Percentiles rank a stretch among this genome's conserved stretches.
These are phyloP conservation scores for Euphorbia tirucalli DNA, from an alignment of 345 rosid genomes.

Conservation along the genomic window DNA sequence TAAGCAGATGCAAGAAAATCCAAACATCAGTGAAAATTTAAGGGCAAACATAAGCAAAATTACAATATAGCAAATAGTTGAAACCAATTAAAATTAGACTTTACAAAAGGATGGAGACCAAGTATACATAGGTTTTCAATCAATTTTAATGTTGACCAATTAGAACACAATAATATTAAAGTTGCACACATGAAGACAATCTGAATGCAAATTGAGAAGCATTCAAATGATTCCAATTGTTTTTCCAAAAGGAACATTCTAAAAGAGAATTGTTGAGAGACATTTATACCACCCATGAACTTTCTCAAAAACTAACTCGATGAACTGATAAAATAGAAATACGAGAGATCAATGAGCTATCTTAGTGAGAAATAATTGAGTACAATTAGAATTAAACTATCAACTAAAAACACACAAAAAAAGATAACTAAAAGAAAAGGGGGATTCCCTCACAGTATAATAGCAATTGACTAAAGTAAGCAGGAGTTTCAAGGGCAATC, in stretches of 20 bases:
- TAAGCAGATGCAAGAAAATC: not conserved
- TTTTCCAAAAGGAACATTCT: not conserved
- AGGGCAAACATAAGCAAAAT: not conserved
- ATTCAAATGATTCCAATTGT: not conserved
- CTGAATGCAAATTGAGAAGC: not conserved
- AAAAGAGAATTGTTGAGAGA: not conserved
- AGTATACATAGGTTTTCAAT: not conserved
- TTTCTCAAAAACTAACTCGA: not conserved
- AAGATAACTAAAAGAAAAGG: too few relatives aligned
- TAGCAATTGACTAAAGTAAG: not conserved
- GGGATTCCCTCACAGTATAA: not conserved
- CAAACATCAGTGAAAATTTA: not conserved
- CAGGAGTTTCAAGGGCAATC: not conserved
- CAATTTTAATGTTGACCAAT: not conserved
- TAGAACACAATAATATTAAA: not conserved
- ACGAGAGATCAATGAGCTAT: not conserved
- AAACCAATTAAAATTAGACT: too few relatives aligned
- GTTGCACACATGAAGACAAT: not conserved
- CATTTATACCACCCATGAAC: not conserved
- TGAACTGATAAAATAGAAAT: not conserved
- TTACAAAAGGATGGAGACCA: not conserved
- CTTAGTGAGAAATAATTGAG: too few relatives aligned
- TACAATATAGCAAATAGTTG: not conserved
- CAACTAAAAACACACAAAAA: not conserved
- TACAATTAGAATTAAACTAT: not conserved